Evolutionary conservation across 2,329 filamentous ascomycete species (phyloP), one percentile per base, ranked within the genome.

Genomic region (Penicillium sp.): DNA sequence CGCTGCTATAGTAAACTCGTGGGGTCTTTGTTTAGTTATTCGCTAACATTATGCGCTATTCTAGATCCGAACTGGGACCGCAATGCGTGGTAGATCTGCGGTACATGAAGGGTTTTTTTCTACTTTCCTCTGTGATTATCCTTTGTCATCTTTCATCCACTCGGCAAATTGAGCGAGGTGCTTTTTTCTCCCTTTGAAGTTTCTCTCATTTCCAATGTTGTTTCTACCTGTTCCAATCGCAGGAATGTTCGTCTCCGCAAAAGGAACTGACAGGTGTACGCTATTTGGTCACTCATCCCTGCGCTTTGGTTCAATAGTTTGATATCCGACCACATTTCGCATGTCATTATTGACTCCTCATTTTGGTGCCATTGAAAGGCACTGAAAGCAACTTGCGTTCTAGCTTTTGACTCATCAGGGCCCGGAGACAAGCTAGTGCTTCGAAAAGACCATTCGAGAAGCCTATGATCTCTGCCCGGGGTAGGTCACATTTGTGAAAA

Each of bases 41-140:
- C 11, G 35, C 49, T 51, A 40, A 51, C 22, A 19, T n/a, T 9
- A 4, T 66, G 59, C 49, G 65, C 54, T 67, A 59, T 24, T 46
- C 50, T 61, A 82, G 80, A 82, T 73, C 80, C 80, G 50, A 82
- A 81, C 79, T 96, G 92, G 92, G 92, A 96, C 79, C 87, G 90
- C 62, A 93, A 93, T 78, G 89, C 90, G 44, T 95, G 91, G 91
- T 95, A 74, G 66, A 65, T 52, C 46, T 43, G 46, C 24, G 39
- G 49, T 27, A 19, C 35, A 35, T 50, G 19, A 50, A 13, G 19
- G 2, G 9, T 22, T 27, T 54, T n/a, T 49, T 14, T 18, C 22
- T 46, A 47, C 41, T 54, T 39, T 37, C 39, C 33, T 50, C 39
- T 24, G 46, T 53, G n/a, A 18, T 11, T 27, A 55, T 47, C 16